Base-by-base conservation (phyloP, 192 early-diverging fungal species). In the Chytriomyces confervae region DNA sequence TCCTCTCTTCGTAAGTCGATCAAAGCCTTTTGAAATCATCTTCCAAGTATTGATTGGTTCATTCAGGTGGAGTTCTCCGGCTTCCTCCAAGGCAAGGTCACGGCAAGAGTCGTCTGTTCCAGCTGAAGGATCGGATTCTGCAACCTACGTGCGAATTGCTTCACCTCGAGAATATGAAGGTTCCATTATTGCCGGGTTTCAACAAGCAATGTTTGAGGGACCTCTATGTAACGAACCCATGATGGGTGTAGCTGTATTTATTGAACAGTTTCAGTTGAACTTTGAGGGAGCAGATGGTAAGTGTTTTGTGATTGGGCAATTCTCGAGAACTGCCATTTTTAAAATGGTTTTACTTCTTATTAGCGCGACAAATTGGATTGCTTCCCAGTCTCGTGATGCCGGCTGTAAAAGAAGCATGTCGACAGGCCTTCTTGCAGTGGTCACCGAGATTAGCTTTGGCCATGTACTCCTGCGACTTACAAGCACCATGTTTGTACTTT, bases 381-480 rank as follows among this genome's bases (percentile, higher is more conserved):
- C 62, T 94, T 29, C 86, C 89, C 76, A 97, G 98, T 2, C 95
- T 97, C 75, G 88, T 98, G 61, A 96, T 99, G 49, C 88, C 96
- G 7, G 88, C 92, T 0, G 88, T 95, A 81, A 90, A 91, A 36
- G 96, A 97, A 71, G 92, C 91, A 9, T 93, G 94, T 71, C 86
- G 89, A 62, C 85, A 91, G 48, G 93, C 92, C 6, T 98, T 98
- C 77, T 80, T 99, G 76, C 88, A 93, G 27, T 98, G 95, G 93
- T 97, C 96, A 61, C 95, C 97, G 13, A 91, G 98, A 11, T 83
- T 99, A n/a, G 89, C 93, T 80, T 82, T 98, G 76, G 98, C 98
- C 46, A 97, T 94, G 91, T 99, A 99, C 77, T 90, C 93, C 1
- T 98, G 96, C 80, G 98, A 97, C 77, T 93, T 99, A 62, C 97